Evolutionary conservation across 2,329 filamentous ascomycete genomes (phyloP), one percentile per base, ranked within the genome.

Genomic region (Aspergillus ruber): DNA sequence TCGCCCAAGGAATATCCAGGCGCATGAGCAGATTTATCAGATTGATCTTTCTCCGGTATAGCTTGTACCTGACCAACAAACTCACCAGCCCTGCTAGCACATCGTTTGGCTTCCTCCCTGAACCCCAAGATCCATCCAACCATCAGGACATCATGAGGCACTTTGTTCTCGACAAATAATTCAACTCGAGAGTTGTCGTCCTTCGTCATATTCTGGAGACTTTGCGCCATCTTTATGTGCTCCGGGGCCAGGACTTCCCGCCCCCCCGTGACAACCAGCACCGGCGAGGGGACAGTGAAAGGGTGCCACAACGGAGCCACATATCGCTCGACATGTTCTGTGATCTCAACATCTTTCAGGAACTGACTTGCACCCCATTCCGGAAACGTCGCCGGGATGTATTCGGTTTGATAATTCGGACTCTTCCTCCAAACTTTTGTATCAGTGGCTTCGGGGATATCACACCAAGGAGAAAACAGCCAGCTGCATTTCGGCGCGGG

Each of bases 91-190:
- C 23, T 43, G 13, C 35, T 36, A 5, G 51, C 48, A 43, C 55
- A 56, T 13, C 18, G 39, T 15, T 45, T 36, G 2, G 51, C 53
- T 25, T 56, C 51, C 17, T 53, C 40, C 8, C 43, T 25, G 25
- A 56, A 56, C 1, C 39, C 36, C 45, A 54, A 41, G 9, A 57
- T 39, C 49, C 53, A 52, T 1, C 48, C 55, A 38, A 56, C 49
- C 48, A 55, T 56, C 27, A 56, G 36, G 12, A 56, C 27, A 47
- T 56, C 50, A 42, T 57, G 55, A 10, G 51, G 50, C 12, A 50
- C 47, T 2, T 35, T 38, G 1, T 54, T 50, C 17, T 54, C 52
- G 27, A 49, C 45, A 18, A 47, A 49, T 3, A 56, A 21, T 13
- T 50, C 49, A 12, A 55, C 42, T 9, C 20, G 20, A n/a, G 43